These are phyloP conservation scores for Puccinia polysora DNA, from an alignment of 1,284 basidiomycete genomes.

Conservation along the genomic window DNA sequence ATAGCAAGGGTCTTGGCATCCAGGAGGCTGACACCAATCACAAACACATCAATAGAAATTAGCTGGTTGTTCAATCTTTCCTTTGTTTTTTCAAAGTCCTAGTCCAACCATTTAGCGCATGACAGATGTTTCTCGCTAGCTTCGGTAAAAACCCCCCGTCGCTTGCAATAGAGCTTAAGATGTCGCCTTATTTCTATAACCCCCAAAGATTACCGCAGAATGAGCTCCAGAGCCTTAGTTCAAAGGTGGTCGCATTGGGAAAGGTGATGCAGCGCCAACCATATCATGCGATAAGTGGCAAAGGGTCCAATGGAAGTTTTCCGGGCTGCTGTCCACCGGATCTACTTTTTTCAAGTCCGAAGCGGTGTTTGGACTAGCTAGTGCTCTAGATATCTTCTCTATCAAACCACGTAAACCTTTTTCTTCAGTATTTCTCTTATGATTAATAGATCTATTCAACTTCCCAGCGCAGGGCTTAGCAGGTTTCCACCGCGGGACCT, in stretches of 20 bases:
- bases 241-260: constrained; percentile 37
- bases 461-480: not conserved
- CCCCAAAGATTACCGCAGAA: not conserved
- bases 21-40: too few relatives aligned
- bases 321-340: not conserved
- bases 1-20: too few relatives aligned
- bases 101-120: too few relatives aligned
- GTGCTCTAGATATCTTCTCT: not conserved
- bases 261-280: constrained; percentile 41
- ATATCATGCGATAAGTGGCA: constrained; percentile 33
- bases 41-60: too few relatives aligned
- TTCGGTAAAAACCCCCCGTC: too few relatives aligned
- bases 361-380: not conserved
- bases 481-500: not conserved
- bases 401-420: constrained; percentile 1
- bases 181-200: too few relatives aligned
- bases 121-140: too few relatives aligned
- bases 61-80: too few relatives aligned
- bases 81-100: too few relatives aligned
- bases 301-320: not conserved
- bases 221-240: not conserved
- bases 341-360: not conserved
- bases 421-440: not conserved
- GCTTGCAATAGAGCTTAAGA: too few relatives aligned
- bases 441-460: not conserved